Evolutionary conservation across 139 green algal genomes (phyloP), one percentile per base, ranked within the genome.

Genomic region (Volvox reticuliferus): DNA sequence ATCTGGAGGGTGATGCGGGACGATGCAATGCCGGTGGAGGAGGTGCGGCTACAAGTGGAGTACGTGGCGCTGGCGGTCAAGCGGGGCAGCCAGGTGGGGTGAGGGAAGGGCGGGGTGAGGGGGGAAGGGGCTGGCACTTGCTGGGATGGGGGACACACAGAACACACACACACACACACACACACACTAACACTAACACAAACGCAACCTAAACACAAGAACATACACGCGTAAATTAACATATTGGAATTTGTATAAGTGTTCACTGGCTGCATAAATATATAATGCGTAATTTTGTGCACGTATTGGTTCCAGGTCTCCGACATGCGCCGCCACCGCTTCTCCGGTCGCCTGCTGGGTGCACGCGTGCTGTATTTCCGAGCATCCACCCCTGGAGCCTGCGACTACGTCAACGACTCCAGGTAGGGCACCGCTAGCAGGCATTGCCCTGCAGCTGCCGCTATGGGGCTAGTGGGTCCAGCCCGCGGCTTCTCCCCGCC

Each of bases 1-100:
- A 97, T 99, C 87, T 99, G 96, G 89, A 92, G 97, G 30, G 96
- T 99, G 24, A 99, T 99, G 97, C 94, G 96, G 35, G 94, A 97
- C 71, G 92, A 96, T 36, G 96, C 97, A 85, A 95, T 98, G 94
- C 93, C 85, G 24, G 94, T 96, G 50, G 95, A 95, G 79, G 89
- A 98, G 87, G 96, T 98, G 86, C 87, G 80, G 79, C 87, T 95
- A 82, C 96, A 98, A 89, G 89, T 98, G 24, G 61, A 94, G 82
- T 93, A 95, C 82, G 96, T 99, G 81, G 96, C 97, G 0, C 91
- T 98, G 89, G 89, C 96, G 1, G 96, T 97, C 85, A 99, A 99
- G 94, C 91, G 96, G 79, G 97, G 95, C 69, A 96, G 92, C 68
- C 88, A 94, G 90, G 92, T 94, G 62, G 19, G 75, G 75, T 20